phyloP scores from a whole-genome alignment of 179 eudicot species.

The Actinidia arguta region DNA sequence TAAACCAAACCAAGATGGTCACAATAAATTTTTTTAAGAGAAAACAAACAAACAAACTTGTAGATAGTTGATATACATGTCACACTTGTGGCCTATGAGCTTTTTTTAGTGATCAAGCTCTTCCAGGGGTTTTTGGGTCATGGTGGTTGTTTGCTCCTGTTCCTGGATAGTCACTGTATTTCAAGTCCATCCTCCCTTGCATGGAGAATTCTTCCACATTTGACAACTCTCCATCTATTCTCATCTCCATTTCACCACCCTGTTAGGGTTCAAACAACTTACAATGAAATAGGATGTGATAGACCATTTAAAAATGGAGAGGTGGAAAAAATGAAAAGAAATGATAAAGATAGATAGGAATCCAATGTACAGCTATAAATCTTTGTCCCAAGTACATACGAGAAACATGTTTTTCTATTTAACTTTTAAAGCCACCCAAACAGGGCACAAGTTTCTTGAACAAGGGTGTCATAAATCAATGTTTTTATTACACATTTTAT shows the following conservation, averaged over 20 bases:
- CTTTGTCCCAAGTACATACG: too few relatives aligned
- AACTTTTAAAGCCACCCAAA: too few relatives aligned
- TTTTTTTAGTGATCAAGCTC: not conserved
- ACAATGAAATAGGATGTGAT: too few relatives aligned
- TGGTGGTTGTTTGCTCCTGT: constrained; percentile 31
- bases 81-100: not conserved
- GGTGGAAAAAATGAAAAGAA: too few relatives aligned
- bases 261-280: not conserved
- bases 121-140: constrained; percentile 28
- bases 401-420: too few relatives aligned
- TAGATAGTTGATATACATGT: not conserved
- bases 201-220: not conserved
- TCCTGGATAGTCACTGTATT: constrained; percentile 18
- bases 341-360: too few relatives aligned
- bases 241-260: constrained; percentile 22
- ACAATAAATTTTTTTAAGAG: not conserved
- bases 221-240: not conserved
- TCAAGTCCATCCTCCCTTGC: constrained; percentile 21
- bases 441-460: too few relatives aligned
- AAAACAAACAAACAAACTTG: not conserved
- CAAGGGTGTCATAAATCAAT: too few relatives aligned
- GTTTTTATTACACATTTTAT: too few relatives aligned
- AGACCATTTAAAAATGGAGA: too few relatives aligned
- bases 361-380: too few relatives aligned
- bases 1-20: too few relatives aligned